These are phyloP conservation scores for Penicillium taxi DNA, from an alignment of 495 filamentous ascomycete species.

Conservation along the genomic window DNA sequence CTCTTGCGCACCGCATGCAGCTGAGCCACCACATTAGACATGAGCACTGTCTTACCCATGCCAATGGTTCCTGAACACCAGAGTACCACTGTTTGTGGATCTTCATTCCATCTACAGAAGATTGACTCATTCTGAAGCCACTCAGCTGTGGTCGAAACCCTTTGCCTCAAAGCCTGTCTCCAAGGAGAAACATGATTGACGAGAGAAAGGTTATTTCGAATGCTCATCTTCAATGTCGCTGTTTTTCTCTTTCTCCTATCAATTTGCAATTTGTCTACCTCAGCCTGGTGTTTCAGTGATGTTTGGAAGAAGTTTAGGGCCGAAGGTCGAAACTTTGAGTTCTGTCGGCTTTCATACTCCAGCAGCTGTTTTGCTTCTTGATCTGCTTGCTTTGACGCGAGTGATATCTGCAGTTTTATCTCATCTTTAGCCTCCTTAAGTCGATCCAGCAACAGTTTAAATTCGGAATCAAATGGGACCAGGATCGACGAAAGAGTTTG, in stretches of 20 bases:
- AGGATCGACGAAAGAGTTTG: conserved; percentile 2
- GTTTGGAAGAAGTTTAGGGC: conserved; percentile 3
- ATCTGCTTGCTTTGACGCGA: conserved; percentile 16
- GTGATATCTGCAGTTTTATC: conserved; percentile 12
- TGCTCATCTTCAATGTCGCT: conserved; percentile 2
- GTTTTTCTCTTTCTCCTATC: conserved; percentile 1
- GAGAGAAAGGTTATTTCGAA: conserved; percentile 2
- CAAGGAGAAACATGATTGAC: conserved; percentile 3
- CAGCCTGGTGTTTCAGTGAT: conserved; percentile 1
- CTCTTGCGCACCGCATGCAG: conserved; percentile 1
- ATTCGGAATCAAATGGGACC: conserved; percentile 10
- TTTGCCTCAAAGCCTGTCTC: conserved; percentile 2
- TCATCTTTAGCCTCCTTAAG: conserved; percentile 5
- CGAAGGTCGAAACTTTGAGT: conserved; percentile 1
- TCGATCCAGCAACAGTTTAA: conserved; percentile 5
- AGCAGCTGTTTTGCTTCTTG: conserved; percentile 11
- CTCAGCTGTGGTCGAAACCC: conserved; percentile 3
- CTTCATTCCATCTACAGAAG: conserved; percentile 1
- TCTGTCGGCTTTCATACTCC: conserved; percentile 10
- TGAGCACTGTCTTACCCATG: conserved; percentile 21
- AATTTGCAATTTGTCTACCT: conserved; percentile 5
- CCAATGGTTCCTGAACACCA: conserved; percentile 25
- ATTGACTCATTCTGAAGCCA: conserved; percentile 4
- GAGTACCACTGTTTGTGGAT: conserved; percentile 7
- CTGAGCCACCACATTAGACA: conserved; percentile 15